Percentiles rank a stretch among this genome's conserved stretches.
Evolutionary conservation across 2,329 filamentous ascomycete species (phyloP).

Genomic region (Fusarium sp.): DNA sequence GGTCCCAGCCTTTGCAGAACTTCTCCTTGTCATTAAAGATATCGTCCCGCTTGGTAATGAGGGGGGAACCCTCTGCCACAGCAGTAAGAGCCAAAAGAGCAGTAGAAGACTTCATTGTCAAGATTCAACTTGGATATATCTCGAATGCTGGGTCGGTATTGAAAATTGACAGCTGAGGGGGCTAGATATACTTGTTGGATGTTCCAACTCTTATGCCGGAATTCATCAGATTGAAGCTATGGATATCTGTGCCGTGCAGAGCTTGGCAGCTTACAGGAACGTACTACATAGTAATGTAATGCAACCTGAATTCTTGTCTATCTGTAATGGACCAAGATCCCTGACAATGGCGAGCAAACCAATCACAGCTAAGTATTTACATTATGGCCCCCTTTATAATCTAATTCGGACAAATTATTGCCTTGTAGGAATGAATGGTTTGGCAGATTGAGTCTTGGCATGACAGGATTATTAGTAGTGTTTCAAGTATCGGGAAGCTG

Average conservation of each 20-base stretch:
- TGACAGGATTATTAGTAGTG: not conserved
- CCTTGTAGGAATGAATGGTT: too few species aligned
- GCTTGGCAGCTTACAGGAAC: not conserved
- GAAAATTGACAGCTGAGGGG: rapidly evolving
- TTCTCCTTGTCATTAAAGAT: not conserved
- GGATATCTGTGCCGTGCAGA: not conserved
- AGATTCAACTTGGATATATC: rapidly evolving
- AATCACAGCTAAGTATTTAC: too few species aligned
- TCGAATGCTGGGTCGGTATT: rapidly evolving
- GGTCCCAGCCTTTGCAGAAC: slow-evolving; percentile 12
- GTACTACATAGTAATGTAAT: too few species aligned
- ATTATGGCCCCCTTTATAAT: too few species aligned
- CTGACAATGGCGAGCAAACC: too few species aligned
- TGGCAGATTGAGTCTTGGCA: not conserved
- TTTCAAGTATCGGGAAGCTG: too few species aligned
- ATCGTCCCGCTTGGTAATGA: not conserved
- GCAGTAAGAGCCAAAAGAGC: slow-evolving; percentile 11
- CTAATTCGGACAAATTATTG: too few species aligned
- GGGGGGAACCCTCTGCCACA: not conserved
- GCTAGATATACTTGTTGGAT: not conserved
- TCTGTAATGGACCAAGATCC: too few species aligned
- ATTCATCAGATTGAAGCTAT: too few species aligned
- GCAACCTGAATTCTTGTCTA: too few species aligned
- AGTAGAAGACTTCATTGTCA: not conserved
- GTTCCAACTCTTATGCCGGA: too few species aligned